Conservation (phyloP, 805 yeast genomes). For the Starmerella roubikii region DNA sequence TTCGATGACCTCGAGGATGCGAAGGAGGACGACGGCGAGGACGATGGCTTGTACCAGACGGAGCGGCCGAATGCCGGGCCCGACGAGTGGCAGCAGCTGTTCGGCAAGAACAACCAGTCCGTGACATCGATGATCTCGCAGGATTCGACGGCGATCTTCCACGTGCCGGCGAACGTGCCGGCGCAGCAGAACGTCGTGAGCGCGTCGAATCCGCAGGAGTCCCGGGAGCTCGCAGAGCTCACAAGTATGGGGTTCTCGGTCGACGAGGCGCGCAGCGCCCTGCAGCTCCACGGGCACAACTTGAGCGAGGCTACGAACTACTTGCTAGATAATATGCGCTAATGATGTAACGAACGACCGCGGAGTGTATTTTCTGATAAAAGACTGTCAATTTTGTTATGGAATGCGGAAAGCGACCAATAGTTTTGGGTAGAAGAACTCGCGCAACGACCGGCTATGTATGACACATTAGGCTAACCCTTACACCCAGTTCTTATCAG, state of each 20-base stretch:
- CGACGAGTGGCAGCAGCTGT: conserved; percentile 90
- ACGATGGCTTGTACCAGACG: conserved; percentile 17
- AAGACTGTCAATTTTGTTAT: too few species aligned
- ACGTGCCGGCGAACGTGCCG: neutral
- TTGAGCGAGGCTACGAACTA: conserved; percentile 78
- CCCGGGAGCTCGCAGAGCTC: conserved; percentile 35
- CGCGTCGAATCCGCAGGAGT: conserved; percentile 1
- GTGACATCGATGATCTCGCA: neutral
- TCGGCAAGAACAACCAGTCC: conserved; percentile 45
- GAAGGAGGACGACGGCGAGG: conserved; percentile 23
- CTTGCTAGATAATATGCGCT: conserved; percentile 40
- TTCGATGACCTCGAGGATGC: conserved; percentile 30
- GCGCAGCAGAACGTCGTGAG: too few species aligned
- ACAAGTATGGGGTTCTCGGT: conserved; percentile 80
- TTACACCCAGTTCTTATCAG: too few species aligned
- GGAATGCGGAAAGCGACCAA: too few species aligned
- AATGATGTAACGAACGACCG: too few species aligned
- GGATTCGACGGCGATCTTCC: neutral
- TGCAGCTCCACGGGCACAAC: conserved; percentile 57
- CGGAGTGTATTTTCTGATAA: too few species aligned
- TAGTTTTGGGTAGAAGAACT: too few species aligned
- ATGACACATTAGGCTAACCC: too few species aligned
- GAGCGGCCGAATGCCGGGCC: conserved; percentile 18
- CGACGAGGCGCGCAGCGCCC: conserved; percentile 51
- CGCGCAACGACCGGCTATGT: too few species aligned